phyloP scores from a whole-genome alignment of 2,329 filamentous ascomycete genomes.

The Colletotrichum tropicicola region DNA sequence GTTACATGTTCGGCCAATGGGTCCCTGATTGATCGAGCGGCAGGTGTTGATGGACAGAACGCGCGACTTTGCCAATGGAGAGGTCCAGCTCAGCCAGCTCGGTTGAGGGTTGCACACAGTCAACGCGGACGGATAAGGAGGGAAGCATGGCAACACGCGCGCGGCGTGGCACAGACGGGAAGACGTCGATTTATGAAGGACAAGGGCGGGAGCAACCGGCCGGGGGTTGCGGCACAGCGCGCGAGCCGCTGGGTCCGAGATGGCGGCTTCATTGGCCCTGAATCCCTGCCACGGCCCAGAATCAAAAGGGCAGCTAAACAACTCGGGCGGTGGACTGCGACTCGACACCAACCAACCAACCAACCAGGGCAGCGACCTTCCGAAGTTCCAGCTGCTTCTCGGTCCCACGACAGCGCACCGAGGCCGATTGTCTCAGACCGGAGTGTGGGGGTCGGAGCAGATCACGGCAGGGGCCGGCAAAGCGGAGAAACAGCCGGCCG shows the following conservation, averaged over 20 bases:
- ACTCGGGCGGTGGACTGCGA: not conserved
- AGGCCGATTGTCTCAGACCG: no score
- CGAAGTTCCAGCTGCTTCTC: no score
- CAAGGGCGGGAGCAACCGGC: not conserved
- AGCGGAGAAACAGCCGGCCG: no score
- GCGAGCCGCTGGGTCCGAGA: conserved; percentile 15
- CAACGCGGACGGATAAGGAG: not conserved
- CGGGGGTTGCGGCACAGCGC: not conserved
- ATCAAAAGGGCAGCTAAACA: not conserved
- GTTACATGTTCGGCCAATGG: not conserved
- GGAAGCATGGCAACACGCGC: not conserved
- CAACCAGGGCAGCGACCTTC: no score
- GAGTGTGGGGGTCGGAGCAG: not conserved
- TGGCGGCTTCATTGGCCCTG: conserved; percentile 12
- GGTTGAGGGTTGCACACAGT: not conserved
- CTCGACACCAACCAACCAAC: no score
- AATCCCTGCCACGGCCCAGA: conserved; percentile 18
- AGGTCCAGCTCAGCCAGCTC: not conserved
- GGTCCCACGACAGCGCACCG: no score
- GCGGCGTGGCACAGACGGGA: not conserved
- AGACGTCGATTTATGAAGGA: not conserved
- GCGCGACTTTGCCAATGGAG: no score
- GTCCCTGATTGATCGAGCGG: not conserved
- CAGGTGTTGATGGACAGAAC: not conserved
- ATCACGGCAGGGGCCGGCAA: no score